Percentiles rank a stretch among this genome's conserved stretches.
phyloP scores from a whole-genome alignment of 129 eudicot species.

The Pittosporum tobira region DNA sequence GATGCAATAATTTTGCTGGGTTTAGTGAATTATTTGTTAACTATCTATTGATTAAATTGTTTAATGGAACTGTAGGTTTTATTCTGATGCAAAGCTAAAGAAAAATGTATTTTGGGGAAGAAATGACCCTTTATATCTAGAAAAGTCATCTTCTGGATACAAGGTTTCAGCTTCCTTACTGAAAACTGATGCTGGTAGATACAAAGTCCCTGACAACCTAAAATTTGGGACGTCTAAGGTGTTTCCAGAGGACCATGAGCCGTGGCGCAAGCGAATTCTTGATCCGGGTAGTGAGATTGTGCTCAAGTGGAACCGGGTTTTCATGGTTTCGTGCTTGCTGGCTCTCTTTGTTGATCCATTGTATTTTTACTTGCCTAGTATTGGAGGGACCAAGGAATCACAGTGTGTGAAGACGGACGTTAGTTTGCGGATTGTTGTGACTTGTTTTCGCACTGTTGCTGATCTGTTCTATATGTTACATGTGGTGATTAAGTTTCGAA shows the following conservation, averaged over 20 bases:
- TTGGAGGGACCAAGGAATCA: constrained; percentile 42
- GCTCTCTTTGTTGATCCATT: constrained; percentile 87
- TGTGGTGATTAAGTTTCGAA: constrained; percentile 72
- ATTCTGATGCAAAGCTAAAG: constrained; percentile 55
- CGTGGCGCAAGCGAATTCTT: constrained; percentile 71
- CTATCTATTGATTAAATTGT: constrained; percentile 3
- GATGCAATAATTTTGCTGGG: background rate
- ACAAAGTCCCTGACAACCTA: constrained; percentile 31
- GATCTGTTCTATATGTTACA: constrained; percentile 87
- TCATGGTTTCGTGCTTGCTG: constrained; percentile 70
- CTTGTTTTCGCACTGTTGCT: constrained; percentile 72
- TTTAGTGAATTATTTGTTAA: background rate
- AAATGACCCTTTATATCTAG: constrained; percentile 39
- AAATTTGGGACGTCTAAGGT: constrained; percentile 57
- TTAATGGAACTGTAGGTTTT: constrained; percentile 44
- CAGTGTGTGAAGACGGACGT: constrained; percentile 73
- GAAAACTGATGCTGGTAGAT: constrained; percentile 26
- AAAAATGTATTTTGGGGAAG: constrained; percentile 49
- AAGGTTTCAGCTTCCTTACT: constrained; percentile 34
- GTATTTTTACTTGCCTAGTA: constrained; percentile 82
- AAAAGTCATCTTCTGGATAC: constrained; percentile 57
- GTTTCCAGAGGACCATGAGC: constrained; percentile 65
- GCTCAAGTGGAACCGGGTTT: constrained; percentile 74
- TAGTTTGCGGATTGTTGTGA: constrained; percentile 61
- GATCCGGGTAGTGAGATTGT: constrained; percentile 97